Evolutionary conservation across 495 filamentous ascomycete genomes (phyloP).

Genomic region (Astrocystis sublimbata): DNA sequence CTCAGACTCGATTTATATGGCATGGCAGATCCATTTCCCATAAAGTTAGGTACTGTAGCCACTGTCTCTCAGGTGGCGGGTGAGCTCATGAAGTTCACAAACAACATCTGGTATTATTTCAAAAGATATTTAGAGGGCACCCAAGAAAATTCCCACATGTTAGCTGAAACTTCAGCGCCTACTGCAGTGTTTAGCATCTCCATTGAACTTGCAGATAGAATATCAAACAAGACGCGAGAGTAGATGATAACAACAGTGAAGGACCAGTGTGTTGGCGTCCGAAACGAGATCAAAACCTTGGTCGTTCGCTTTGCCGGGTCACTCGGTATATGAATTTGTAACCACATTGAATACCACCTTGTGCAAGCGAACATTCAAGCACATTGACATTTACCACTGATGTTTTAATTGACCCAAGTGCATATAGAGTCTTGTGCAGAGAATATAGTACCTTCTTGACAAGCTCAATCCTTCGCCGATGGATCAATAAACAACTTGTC

Average conservation of each 20-base stretch:
- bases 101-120: neutral
- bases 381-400: too few species aligned
- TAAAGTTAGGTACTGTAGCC: neutral
- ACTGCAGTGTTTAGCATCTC: constrained; percentile 6
- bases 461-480: neutral
- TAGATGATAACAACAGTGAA: neutral
- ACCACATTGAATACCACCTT: too few species aligned
- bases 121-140: constrained; percentile 4
- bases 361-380: too few species aligned
- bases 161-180: constrained; percentile 6
- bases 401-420: neutral
- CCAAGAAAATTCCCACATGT: constrained; percentile 3
- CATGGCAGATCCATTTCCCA: constrained; percentile 1
- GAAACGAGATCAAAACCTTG: neutral
- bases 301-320: constrained; percentile 6
- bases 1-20: neutral
- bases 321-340: neutral
- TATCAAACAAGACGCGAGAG: neutral
- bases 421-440: neutral
- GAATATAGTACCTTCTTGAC: constrained; percentile 1
- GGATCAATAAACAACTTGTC: constrained; percentile 5
- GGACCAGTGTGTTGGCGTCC: constrained; percentile 1
- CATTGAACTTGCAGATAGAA: constrained; percentile 1
- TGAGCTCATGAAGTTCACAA: constrained; percentile 11
- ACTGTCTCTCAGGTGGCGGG: constrained; percentile 2